Base-by-base conservation (phyloP, 2,329 filamentous ascomycete genomes). In the Podosphaera fusca region DNA sequence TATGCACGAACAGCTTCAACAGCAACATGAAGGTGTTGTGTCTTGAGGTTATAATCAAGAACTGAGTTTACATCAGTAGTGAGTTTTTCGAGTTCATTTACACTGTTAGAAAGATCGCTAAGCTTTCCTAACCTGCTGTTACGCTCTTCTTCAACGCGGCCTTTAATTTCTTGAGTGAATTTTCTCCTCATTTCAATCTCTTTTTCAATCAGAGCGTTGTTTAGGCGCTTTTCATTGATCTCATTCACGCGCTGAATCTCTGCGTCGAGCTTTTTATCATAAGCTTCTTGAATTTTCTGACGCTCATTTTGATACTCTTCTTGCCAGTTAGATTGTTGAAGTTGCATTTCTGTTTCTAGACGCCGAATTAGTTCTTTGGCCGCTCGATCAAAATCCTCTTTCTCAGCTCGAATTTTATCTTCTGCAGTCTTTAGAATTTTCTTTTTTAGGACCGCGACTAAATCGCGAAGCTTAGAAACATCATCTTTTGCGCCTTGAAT, bases 1-100 rank as follows among this genome's bases (percentile, higher is more conserved):
- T 84, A 87, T 58, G 86, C 81, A 62, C 87, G 84, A 55, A 96
- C 88, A 45, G 90, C 87, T 68, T 98, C 92, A 35, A 96, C 85
- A 29, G 92, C 92, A 40, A 98, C 87, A 67, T 95, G 87, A 34
- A 98, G 81, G 72, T 96, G 89, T 71, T 98, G 92, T 0, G 92
- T 95, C 70, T 86, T 84, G 61, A 96, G 79, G 71, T 92, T 96
- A 59, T 79, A 76, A 68, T 96, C 88, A 30, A 98, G 81, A 42
- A 96, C 87, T 46, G 82, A 80, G 70, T 90, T 94, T 88, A 88
- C 96, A 62, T 87, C 84, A 1, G 80, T 79, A 1, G 89, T 94
- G 57, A 98, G 79, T 69, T 82, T 82, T 72, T 95, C 89, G 10
- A 98, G 80, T 64, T 94, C 86, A 45, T 76, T 75, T 21, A 98